These are phyloP conservation scores for Aureobasidium sp. DNA, from an alignment of 2,329 filamentous ascomycete genomes.

Conservation along the genomic window DNA sequence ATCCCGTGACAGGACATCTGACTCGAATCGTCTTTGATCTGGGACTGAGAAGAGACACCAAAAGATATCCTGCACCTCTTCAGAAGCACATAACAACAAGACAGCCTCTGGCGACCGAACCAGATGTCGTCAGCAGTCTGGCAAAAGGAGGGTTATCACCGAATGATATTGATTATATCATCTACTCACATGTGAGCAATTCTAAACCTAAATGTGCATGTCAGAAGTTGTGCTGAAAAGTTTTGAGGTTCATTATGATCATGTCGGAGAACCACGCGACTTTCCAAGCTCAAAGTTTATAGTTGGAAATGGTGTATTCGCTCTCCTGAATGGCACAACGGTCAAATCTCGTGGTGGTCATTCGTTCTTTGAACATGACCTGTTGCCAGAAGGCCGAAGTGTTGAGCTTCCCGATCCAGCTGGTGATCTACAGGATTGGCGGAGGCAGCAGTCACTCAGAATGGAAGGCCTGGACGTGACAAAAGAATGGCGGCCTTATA, in stretches of 20 bases:
- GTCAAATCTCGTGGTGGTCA: slow-evolving; percentile 24
- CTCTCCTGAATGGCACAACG: slow-evolving; percentile 29
- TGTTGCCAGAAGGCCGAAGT: slow-evolving; percentile 31
- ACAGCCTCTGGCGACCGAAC: slow-evolving; percentile 35
- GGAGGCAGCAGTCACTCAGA: neutral
- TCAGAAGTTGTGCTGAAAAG: neutral
- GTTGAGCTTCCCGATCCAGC: slow-evolving; percentile 14
- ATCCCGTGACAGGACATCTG: slow-evolving; percentile 18
- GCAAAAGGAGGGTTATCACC: slow-evolving; percentile 29
- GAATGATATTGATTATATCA: slow-evolving; percentile 30
- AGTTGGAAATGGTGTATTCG: slow-evolving; percentile 40
- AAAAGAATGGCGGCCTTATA: neutral
- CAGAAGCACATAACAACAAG: slow-evolving; percentile 39
- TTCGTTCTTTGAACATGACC: slow-evolving; percentile 36
- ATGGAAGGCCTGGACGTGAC: neutral
- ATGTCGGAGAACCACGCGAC: slow-evolving; percentile 47
- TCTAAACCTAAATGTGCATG: neutral
- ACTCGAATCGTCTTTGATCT: slow-evolving; percentile 45
- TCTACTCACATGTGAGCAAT: slow-evolving; percentile 38
- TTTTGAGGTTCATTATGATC: slow-evolving; percentile 45
- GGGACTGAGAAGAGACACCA: slow-evolving; percentile 39
- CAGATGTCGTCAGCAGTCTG: slow-evolving; percentile 36
- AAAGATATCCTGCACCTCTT: slow-evolving; percentile 35
- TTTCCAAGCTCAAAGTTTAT: slow-evolving; percentile 42
- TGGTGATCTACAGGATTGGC: neutral